Base-by-base conservation (phyloP, 352 stramenopile genomes). In the Saprolegnia parasitica region DNA sequence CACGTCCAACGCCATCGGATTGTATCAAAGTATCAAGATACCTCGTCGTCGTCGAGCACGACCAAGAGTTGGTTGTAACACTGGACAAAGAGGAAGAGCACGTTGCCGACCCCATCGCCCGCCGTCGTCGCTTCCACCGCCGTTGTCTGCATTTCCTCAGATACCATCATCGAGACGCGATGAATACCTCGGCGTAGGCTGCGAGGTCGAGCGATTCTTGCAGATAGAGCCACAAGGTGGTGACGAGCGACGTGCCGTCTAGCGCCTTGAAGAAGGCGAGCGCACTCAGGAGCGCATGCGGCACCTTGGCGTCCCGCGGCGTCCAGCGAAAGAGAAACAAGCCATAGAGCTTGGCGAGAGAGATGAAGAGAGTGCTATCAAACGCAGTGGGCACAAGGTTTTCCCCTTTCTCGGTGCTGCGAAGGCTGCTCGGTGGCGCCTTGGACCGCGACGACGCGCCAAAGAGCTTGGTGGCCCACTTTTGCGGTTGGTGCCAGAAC, bases 21-120 rank as follows among this genome's bases (percentile, higher is more conserved):
- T 20, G 45, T 50, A 52, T 37, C 20, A 37, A 55, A 39, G 24
- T 60, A 56, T 13, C 60, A 2, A 24, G 4, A 40, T 66, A 89
- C 83, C 81, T 91, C 83, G 77, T 84, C 77, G 60, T 91, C 83
- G 24, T 90, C 79, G 62, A 91, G 62, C 0, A 89, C 81, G 1
- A 86, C 57, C 26, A 91, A 61, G 47, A 91, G 74, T 57, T 91
- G 81, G 46, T 81, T 79, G 71, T 91, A 89, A 20, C 72, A 73
- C 71, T 82, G 74, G 57, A 76, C 85, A 67, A 91, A 88, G 5
- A 89, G 67, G 61, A 73, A 66, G 40, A 91, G 63, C 21, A 78
- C 81, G 39, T 74, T 83, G 20, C 79, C 62, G 56, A 86, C 84
- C 9, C 78, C 57, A 64, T 87, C 83, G 9, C 72, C 74, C 15